Evolutionary conservation across 2,329 filamentous ascomycete species (phyloP).

Genomic region (Sporothrix humicola): DNA sequence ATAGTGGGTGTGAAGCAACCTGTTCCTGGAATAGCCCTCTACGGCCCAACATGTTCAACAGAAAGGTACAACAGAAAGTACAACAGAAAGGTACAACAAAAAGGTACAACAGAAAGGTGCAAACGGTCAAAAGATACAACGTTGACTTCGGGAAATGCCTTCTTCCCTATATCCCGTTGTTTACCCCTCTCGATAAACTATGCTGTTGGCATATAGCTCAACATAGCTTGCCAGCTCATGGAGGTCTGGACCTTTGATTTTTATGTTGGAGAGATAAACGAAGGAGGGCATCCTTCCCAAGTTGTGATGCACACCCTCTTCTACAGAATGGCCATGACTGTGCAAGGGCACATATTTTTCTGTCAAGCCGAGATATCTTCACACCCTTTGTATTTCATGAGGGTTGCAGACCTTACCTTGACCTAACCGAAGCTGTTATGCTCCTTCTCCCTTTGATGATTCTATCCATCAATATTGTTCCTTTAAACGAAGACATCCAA

Average conservation of each 20-base stretch:
- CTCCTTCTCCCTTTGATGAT: neutral
- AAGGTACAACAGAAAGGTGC: too few relatives aligned
- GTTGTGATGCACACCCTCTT: too few relatives aligned
- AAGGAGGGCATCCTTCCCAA: too few relatives aligned
- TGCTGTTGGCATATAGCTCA: too few relatives aligned
- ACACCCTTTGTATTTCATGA: neutral
- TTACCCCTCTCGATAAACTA: neutral
- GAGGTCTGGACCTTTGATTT: neutral
- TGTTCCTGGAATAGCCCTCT: neutral
- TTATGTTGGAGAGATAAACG: too few relatives aligned
- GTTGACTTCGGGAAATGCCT: neutral
- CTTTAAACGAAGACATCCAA: neutral
- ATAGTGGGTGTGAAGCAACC: neutral
- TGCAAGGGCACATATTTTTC: neutral
- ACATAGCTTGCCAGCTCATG: neutral
- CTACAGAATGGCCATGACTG: neutral
- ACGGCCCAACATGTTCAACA: too few relatives aligned
- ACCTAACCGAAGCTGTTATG: too few relatives aligned
- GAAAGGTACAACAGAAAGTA: too few relatives aligned
- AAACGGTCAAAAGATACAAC: neutral
- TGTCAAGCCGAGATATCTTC: constrained; percentile 4
- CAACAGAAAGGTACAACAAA: too few relatives aligned
- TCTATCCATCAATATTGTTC: neutral
- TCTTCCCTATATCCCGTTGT: neutral
- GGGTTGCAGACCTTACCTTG: neutral